phyloP scores from a whole-genome alignment of 1,284 basidiomycete genomes.

The Phlebopus sp. region DNA sequence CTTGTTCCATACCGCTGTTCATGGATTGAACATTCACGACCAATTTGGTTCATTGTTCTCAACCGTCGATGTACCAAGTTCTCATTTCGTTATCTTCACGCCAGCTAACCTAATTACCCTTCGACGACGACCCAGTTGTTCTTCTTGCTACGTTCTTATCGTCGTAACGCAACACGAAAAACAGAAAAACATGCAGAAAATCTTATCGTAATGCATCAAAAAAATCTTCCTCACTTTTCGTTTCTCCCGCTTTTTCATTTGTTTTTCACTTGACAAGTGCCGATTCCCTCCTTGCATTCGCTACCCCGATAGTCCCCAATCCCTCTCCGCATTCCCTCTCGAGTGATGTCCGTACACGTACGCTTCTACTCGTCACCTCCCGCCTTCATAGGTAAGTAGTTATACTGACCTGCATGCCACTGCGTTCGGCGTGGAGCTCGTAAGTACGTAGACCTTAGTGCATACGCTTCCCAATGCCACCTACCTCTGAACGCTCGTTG shows the following conservation, averaged over 20 bases:
- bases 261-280: conserved; percentile 35
- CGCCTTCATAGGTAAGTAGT: conserved; percentile 43
- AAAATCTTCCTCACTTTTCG: conserved; percentile 34
- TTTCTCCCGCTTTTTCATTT: conserved; percentile 21
- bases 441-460: conserved; percentile 21
- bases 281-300: conserved; percentile 31
- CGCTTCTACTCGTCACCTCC: conserved; percentile 23
- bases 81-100: conserved; percentile 30
- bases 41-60: conserved; percentile 24
- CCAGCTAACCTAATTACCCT: conserved; percentile 33
- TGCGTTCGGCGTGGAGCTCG: conserved; percentile 8
- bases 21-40: conserved; percentile 37
- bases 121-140: conserved; percentile 33
- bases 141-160: conserved; percentile 36
- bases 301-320: conserved; percentile 4
- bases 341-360: conserved; percentile 20
- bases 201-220: conserved; percentile 38
- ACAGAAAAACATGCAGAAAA: conserved; percentile 51
- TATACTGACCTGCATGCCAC: conserved; percentile 29
- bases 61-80: conserved; percentile 34
- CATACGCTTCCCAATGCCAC: conserved; percentile 6
- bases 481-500: conserved; percentile 5
- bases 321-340: conserved; percentile 3
- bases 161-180: conserved; percentile 36
- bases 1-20: conserved; percentile 32